Base-by-base conservation (phyloP, 1,139 yeast species). In the Suhomyces guaymorum region DNA sequence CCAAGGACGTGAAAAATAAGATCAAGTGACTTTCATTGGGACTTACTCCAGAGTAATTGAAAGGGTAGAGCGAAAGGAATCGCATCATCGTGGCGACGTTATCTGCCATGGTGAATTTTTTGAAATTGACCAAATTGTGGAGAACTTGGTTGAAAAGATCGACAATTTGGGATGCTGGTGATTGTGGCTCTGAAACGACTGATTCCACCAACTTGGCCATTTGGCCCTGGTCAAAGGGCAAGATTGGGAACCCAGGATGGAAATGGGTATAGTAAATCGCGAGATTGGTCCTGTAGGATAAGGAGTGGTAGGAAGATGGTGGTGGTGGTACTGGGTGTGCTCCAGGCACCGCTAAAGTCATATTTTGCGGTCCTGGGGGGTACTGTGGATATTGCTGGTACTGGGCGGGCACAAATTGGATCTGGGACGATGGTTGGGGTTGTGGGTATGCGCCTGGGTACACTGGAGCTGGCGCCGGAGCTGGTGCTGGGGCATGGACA, bases 161-260 rank as follows among this genome's bases (percentile, higher is more conserved):
- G 9, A 78, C 51, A 3, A 80, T 61, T 9, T 45, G 47, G 23
- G 42, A 30, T 28, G 40, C 32, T 37, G 21, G 13, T 2, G 26
- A 13, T 1, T 29, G 5, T 8, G 30, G 30, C 10, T 35, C 41
- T n/a, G 11, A 23, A 12, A 19, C 26, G 14, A 31, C 32, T 6
- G 29, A 32, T 16, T 30, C 47, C 24, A 58, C 30, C 17, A 55
- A 39, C 10, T 48, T 61, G 10, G 52, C 54, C 25, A 68, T 51
- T 5, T 58, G 63, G 26, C 50, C 55, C 35, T 67, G 69, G 43
- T 72, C 68, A 39, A 71, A 57, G 1, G 86, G 82, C 15, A 82
- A 60, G 0, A 82, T 61, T 5, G 88, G 86, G 50, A 80, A 74
- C 17, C 66, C 68, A 1, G 57, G 50, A 49, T 82, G 88, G 45